Evolutionary conservation across 192 early-diverging fungal genomes (phyloP), one percentile per base, ranked within the genome.

Genomic region (Chytriomyces sp.): DNA sequence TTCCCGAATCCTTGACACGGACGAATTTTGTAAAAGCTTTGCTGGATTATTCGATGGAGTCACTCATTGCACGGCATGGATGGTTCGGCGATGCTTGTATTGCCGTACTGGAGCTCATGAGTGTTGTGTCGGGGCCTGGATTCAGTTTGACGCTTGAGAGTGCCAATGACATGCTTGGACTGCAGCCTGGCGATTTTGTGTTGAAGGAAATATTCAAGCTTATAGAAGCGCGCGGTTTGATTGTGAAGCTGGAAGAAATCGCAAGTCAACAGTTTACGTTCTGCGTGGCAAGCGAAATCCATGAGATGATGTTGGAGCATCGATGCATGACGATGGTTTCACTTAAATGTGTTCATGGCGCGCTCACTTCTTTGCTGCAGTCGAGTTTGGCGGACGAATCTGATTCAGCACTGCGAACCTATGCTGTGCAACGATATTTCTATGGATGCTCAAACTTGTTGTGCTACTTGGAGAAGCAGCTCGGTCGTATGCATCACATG

Each of bases 91-190:
- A 20, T 1, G 71, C 71, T 18, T 43, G 45, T 20, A 44, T 73
- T 28, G 10, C 13, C 45, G 6, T 73, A 10, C 45, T 73, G 5
- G 71, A 73, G 62, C 6, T 62, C 45, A 62, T 73, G 10, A 44
- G 50, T 16, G 18, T 73, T 45, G 59, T 45, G 23, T 45, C 60
- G 5, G 20, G 53, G 13, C 35, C 35, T 35, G 35, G 35, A 35
- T 35, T 35, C 35, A 35, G 35, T 35, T 35, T 35, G 35, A 35
- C 35, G 35, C 35, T 35, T 35, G 35, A 35, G 35, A 35, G 35
- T 35, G 35, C 35, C 3, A 35, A 35, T 35, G 35, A 1, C 35
- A 35, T 35, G 35, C 35, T 35, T 35, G 35, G 35, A 35, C 35
- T 35, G 35, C 35, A 35, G 35, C 35, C 35, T 35, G 35, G 35